Conservation (phyloP, 2,329 filamentous ascomycete species). For the Pseudofabraea citricarpa region DNA sequence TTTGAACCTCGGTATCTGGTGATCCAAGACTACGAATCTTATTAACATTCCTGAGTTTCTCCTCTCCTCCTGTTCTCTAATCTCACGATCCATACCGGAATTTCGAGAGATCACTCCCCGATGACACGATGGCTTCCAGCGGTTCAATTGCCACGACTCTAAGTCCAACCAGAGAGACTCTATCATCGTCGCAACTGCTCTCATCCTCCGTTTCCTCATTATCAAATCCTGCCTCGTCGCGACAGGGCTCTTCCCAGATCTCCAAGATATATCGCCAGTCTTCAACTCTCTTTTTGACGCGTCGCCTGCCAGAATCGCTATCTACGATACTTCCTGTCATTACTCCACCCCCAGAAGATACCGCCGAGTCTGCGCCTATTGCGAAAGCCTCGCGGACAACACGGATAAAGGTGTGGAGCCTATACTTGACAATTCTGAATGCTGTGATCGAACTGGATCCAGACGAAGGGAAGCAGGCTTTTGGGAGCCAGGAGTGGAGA, state of each 20-base stretch:
- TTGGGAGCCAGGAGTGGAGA: slow-evolving; percentile 84
- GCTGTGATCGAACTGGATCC: slow-evolving; percentile 83
- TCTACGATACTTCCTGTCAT: slow-evolving; percentile 82
- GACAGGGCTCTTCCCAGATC: slow-evolving; percentile 64
- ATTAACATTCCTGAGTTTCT: slow-evolving; percentile 7
- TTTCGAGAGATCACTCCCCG: too few species aligned
- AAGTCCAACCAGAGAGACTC: slow-evolving; percentile 31
- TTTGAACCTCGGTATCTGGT: not conserved
- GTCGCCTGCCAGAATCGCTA: slow-evolving; percentile 83
- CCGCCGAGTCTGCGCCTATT: slow-evolving; percentile 54
- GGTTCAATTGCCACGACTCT: slow-evolving; percentile 22
- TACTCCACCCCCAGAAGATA: slow-evolving; percentile 40
- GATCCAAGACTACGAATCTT: too few species aligned
- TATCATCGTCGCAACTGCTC: slow-evolving; percentile 51
- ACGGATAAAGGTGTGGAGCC: slow-evolving; percentile 92
- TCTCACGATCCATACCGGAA: slow-evolving; percentile 2
- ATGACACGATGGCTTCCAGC: slow-evolving; percentile 20
- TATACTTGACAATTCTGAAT: slow-evolving; percentile 92
- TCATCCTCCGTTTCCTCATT: slow-evolving; percentile 68
- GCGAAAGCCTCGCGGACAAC: slow-evolving; percentile 76
- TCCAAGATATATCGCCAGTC: slow-evolving; percentile 93
- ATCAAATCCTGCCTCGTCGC: slow-evolving; percentile 54
- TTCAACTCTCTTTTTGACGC: slow-evolving; percentile 90
- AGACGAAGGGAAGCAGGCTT: slow-evolving; percentile 84
- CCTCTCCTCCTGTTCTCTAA: slow-evolving; percentile 5